Evolutionary conservation across 306 rosid species (phyloP).

Genomic region (Medicago truncatula): MtrunA17r5.0-ANR NC_053042.1:40395501-40396000

Average conservation of each 20-base stretch:
- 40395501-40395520: conserved; percentile 47
- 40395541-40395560: conserved; percentile 45
- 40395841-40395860: conserved; percentile 59
- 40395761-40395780: conserved; percentile 70
- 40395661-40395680: conserved; percentile 77
- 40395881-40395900: conserved; percentile 52
- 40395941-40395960: conserved; percentile 48
- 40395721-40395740: conserved; percentile 73
- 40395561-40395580: conserved; percentile 43
- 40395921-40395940: conserved; percentile 77
- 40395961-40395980: conserved; percentile 55
- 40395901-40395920: conserved; percentile 35
- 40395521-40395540: conserved; percentile 42
- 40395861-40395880: conserved; percentile 84
- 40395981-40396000: conserved; percentile 92
- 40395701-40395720: conserved; percentile 71
- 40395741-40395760: conserved; percentile 89
- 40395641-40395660: conserved; percentile 56
- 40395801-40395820: conserved; percentile 78
- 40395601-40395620: conserved; percentile 40
- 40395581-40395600: conserved; percentile 46
- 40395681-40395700: conserved; percentile 50
- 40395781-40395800: conserved; percentile 65
- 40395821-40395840: conserved; percentile 57
- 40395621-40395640: conserved; percentile 36